phyloP scores from a whole-genome alignment of 148 eudicot genomes.

The Heliamphora exappendiculata region DNA sequence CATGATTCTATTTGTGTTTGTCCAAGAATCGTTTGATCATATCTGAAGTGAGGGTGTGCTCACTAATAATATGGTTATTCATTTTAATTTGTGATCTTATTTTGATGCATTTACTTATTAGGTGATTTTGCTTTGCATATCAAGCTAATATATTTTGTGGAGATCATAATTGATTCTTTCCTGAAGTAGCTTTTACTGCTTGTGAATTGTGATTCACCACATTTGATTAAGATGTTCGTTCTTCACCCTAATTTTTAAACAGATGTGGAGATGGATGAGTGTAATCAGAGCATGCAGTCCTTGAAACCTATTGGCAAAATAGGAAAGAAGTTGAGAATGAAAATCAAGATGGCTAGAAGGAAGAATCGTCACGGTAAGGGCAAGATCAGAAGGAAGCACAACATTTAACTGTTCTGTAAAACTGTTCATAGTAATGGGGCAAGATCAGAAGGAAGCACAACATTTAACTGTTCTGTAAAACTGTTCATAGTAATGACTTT shows the following conservation, averaged over 20 bases:
- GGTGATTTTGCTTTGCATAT: background rate
- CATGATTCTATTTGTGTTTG: background rate
- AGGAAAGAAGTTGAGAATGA: constrained; percentile 83
- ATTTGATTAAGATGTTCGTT: background rate
- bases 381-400: constrained; percentile 61
- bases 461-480: background rate
- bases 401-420: background rate
- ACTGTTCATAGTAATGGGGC: constrained; percentile 22
- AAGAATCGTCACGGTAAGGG: constrained; percentile 68
- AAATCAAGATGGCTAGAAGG: constrained; percentile 54
- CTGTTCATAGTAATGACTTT: background rate
- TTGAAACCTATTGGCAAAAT: constrained; percentile 56
- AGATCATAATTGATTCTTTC: background rate
- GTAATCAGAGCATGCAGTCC: constrained; percentile 21
- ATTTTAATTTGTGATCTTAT: background rate
- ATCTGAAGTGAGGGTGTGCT: too few relatives aligned
- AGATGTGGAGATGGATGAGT: constrained; percentile 60
- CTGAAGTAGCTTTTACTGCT: background rate
- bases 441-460: constrained; percentile 61
- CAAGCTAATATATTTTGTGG: background rate
- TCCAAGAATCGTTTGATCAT: background rate
- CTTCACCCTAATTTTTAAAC: constrained; percentile 5
- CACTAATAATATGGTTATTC: too few relatives aligned
- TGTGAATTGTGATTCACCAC: too few relatives aligned
- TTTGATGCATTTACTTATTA: background rate